Evolutionary conservation across 768 basidiomycete genomes (phyloP).

Genomic region (Hirschioporus abietinus): DNA sequence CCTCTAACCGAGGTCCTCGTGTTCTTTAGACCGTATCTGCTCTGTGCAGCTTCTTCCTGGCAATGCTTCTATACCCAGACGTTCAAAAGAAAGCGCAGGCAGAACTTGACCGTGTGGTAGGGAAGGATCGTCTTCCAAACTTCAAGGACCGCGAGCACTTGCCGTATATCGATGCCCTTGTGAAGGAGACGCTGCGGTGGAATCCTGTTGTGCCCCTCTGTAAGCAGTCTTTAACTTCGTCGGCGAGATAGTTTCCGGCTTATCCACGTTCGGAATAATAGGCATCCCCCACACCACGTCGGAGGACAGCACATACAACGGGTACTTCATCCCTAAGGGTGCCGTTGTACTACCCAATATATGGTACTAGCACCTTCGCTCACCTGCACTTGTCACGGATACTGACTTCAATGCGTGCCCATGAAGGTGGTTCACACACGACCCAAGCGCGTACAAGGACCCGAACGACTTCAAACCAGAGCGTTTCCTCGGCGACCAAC

Average conservation of each 20-base stretch:
- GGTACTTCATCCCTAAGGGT: conserved; percentile 2
- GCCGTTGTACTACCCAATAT: conserved; percentile 3
- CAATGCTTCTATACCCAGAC: conserved; percentile 34
- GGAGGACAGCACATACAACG: conserved; percentile 4
- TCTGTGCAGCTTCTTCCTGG: conserved; percentile 30
- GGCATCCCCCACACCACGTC: conserved; percentile 7
- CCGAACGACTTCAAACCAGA: conserved; percentile 32
- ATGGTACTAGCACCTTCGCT: not conserved
- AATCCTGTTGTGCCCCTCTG: conserved; percentile 19
- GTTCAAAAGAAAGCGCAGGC: conserved; percentile 31
- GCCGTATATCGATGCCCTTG: conserved; percentile 32
- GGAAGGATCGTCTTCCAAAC: conserved; percentile 29
- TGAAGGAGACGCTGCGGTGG: conserved; percentile 29
- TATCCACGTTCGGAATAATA: not conserved
- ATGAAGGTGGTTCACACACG: conserved; percentile 27
- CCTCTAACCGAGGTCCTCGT: not conserved
- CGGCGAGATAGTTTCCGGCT: too few species aligned
- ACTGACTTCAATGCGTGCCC: not conserved
- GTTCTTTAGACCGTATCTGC: conserved; percentile 25
- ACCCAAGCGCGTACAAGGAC: conserved; percentile 28
- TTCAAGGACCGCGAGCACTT: conserved; percentile 26
- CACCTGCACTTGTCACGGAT: not conserved
- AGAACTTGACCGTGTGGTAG: conserved; percentile 35
- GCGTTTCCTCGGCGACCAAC: conserved; percentile 23
- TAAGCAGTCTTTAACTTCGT: conserved; percentile 4